Conservation (phyloP, 768 basidiomycete species). For the Holtermannia corniformis region DNA sequence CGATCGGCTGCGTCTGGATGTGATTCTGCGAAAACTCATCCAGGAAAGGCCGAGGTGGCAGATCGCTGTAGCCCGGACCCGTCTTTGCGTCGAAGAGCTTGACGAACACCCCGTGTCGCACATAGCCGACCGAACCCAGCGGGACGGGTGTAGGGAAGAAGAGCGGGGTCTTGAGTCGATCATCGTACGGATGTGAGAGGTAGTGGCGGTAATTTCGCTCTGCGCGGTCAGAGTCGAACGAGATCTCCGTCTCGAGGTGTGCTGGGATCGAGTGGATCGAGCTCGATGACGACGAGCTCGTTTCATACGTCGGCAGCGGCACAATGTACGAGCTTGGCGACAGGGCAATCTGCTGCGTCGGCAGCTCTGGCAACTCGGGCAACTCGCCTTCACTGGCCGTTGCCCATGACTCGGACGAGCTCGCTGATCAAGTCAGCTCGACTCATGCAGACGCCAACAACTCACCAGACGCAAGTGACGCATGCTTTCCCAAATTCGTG, state of each 20-base stretch:
- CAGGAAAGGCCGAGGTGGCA: constrained; percentile 18
- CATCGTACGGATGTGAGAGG: constrained; percentile 57
- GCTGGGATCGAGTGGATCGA: constrained; percentile 21
- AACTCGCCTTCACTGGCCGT: not conserved
- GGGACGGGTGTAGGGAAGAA: constrained; percentile 59
- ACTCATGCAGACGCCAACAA: not conserved
- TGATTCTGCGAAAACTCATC: constrained; percentile 16
- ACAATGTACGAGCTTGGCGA: constrained; percentile 11
- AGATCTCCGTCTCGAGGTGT: constrained; percentile 14
- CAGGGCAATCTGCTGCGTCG: constrained; percentile 3
- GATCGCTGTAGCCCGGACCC: constrained; percentile 47
- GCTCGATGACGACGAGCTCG: constrained; percentile 23
- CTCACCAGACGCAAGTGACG: not conserved
- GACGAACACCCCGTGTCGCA: constrained; percentile 60
- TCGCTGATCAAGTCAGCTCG: not conserved
- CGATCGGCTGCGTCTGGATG: constrained; percentile 10
- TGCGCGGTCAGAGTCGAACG: constrained; percentile 23
- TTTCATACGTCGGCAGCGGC: constrained; percentile 8
- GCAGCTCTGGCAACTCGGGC: not conserved
- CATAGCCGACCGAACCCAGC: constrained; percentile 67
- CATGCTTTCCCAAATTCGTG: not conserved
- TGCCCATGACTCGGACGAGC: not conserved
- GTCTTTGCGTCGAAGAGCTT: constrained; percentile 57
- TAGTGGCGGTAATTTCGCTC: constrained; percentile 63
- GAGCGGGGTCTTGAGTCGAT: constrained; percentile 57